Evolutionary conservation across 2,329 filamentous ascomycete genomes (phyloP), one percentile per base, ranked within the genome.

Genomic region (Ascochyta pisi): DNA sequence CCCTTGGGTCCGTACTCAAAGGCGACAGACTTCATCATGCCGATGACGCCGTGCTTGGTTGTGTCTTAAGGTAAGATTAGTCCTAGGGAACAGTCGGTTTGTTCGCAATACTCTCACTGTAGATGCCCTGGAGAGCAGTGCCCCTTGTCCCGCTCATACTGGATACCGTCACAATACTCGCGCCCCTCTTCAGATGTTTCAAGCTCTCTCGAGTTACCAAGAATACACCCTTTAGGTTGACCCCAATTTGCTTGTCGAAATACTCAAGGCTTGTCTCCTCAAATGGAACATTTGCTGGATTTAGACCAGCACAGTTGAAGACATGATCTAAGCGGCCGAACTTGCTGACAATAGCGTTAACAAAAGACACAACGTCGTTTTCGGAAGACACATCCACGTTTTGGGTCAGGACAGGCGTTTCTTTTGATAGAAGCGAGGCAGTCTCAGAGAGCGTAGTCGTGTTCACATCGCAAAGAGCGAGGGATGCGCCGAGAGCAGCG

Each of bases 221-320:
- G 3, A 41, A 56, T 33, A 45, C 31, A n/a, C 29, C 42, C 42
- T 45, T 45, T n/a, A 45, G 26, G 13, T 35, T 45, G 16, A 43
- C 40, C 12, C 15, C 29, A 12, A 45, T 26, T 10, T 37, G 42
- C 12, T 45, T 45, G 6, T 46, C 22, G 15, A 46, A 46, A 13
- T 46, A 27, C 16, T 13, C 42, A 1, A 45, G 42, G 19, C 42
- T 74, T 2, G 76, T 76, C 3, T 76, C 68, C 19, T 71, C 73
- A 24, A 81, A 71, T 5, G 74, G 65, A n/a, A 77, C 68, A 2
- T 67, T 64, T 0, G 77, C 81, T 2, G 80, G 80, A 56, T 82
- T 82, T n/a, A 82, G 68, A 16, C 80, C 79, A 0, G 78, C 79
- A 58, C 77, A 72, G 65, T 81, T 80, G 56, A 77, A 79, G 1